Conservation (phyloP, 768 basidiomycete species). For the Floccularia luteovirens region DNA sequence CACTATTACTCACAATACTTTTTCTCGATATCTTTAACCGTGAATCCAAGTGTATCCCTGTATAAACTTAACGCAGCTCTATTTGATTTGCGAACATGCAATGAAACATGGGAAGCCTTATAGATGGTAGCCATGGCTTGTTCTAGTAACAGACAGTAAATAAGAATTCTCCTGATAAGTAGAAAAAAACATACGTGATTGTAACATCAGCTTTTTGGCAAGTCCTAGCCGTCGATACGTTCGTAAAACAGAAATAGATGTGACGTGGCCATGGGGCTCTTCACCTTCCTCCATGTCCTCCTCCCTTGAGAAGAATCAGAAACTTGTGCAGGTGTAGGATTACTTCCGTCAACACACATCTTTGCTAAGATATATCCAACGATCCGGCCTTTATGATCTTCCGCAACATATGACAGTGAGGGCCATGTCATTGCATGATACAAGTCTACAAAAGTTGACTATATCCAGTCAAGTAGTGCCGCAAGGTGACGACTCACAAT, state of each 20-base stretch:
- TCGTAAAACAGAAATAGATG: conserved; percentile 90
- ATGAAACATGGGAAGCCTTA: conserved; percentile 77
- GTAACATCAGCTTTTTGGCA: conserved; percentile 93
- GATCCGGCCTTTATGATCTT: conserved; percentile 84
- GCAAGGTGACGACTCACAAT: conserved; percentile 44
- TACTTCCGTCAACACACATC: conserved; percentile 49
- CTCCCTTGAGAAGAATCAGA: conserved; percentile 40
- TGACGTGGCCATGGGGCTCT: conserved; percentile 87
- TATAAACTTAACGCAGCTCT: conserved; percentile 87
- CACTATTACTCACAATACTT: conserved; percentile 66
- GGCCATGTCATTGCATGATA: conserved; percentile 97
- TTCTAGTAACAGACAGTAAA: conserved; percentile 36
- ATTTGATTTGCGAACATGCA: conserved; percentile 95
- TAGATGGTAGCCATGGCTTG: conserved; percentile 89
- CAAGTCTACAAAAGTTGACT: conserved; percentile 41
- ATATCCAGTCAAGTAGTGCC: conserved; percentile 3
- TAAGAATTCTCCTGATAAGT: conserved; percentile 1
- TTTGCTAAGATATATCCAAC: conserved; percentile 96
- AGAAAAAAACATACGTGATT: conserved; percentile 68
- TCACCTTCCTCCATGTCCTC: conserved; percentile 54
- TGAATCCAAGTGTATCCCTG: conserved; percentile 86
- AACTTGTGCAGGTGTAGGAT: neutral
- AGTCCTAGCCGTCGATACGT: conserved; percentile 87
- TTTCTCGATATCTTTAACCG: conserved; percentile 81
- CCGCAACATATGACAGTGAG: conserved; percentile 87